Base-by-base conservation (phyloP, 2,329 filamentous ascomycete species). In the Xenoacremonium recifei region DNA sequence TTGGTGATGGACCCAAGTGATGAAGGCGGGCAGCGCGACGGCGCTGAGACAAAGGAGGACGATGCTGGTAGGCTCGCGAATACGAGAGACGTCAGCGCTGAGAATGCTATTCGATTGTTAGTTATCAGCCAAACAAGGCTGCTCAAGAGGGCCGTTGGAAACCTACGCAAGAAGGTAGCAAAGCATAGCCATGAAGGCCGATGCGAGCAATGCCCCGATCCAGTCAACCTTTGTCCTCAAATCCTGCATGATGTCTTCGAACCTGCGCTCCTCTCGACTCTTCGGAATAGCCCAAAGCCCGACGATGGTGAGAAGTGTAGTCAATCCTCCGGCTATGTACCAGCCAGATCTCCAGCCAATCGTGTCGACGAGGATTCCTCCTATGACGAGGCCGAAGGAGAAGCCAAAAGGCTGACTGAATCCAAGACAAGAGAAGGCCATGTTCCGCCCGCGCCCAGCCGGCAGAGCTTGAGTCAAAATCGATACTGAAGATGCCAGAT, bases 121-220 rank as follows among this genome's bases (percentile, higher is more conserved):
- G 16, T 9, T 15, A 32, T 32, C 29, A 32, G 6, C 9, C 9
- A 16, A 32, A 6, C 9, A 6, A 10, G 15, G 20, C 17, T 19
- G 21, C n/a, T 20, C 19, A 4, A 18, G 37, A n/a, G 6, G 10
- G 17, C 33, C n/a, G n/a, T n/a, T 21, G 23, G 4, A 3, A 23
- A 67, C 71, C 62, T 53, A 75, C 72, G 73, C 73, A n/a, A 79
- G 62, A n/a, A 75, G 64, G 49, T 80, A 80, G 3, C 69, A 76
- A 2, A 79, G 56, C 39, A 76, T 56, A 1, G 69, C 72, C 45
- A 80, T 61, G 15, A 65, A 70, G 0, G 64, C 57, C 25, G 69
- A 72, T 2, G 69, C 70, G 3, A 80, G 64, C 1, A 67, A 17
- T 1, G 73, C 72, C 0, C 77, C 77, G 17, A 76, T 48, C 76